These are phyloP conservation scores for Psidium friedrichsthalianum DNA, from an alignment of 345 rosid species.

Conservation along the genomic window DNA sequence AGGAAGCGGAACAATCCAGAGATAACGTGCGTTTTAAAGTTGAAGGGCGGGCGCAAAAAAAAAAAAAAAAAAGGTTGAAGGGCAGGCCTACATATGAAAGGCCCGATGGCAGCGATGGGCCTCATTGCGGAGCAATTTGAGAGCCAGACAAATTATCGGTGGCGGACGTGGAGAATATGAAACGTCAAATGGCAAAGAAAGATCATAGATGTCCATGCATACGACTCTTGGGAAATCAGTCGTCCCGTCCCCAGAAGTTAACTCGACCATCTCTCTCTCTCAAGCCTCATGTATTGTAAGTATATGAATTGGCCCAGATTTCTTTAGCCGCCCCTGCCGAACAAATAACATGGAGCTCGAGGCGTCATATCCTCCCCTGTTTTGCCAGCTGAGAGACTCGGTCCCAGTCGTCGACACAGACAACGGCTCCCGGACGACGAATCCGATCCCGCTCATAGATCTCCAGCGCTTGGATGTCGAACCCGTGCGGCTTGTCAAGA, in stretches of 20 bases:
- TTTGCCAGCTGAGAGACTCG: neutral
- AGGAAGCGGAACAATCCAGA: neutral
- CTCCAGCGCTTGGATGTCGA: conserved; percentile 20
- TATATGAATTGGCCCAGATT: neutral
- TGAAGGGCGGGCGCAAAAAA: neutral
- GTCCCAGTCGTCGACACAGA: neutral
- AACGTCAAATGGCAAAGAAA: neutral
- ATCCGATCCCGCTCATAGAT: conserved; percentile 34
- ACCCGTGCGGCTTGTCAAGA: conserved; percentile 28
- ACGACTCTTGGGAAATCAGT: neutral
- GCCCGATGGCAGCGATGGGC: neutral
- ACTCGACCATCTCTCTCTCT: neutral
- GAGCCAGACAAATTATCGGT: neutral
- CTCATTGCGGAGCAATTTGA: too few relatives aligned
- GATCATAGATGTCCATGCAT: neutral
- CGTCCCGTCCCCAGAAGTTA: neutral
- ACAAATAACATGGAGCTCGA: neutral
- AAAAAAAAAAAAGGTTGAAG: too few relatives aligned
- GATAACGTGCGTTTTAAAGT: neutral
- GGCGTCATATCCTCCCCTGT: conserved; percentile 3
- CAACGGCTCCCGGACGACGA: neutral
- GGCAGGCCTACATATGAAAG: neutral
- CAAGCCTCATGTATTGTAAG: too few relatives aligned
- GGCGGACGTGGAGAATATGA: neutral
- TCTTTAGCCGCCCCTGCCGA: neutral